phyloP scores from a whole-genome alignment of 768 basidiomycete species.

The Lentinula detonsa region DNA sequence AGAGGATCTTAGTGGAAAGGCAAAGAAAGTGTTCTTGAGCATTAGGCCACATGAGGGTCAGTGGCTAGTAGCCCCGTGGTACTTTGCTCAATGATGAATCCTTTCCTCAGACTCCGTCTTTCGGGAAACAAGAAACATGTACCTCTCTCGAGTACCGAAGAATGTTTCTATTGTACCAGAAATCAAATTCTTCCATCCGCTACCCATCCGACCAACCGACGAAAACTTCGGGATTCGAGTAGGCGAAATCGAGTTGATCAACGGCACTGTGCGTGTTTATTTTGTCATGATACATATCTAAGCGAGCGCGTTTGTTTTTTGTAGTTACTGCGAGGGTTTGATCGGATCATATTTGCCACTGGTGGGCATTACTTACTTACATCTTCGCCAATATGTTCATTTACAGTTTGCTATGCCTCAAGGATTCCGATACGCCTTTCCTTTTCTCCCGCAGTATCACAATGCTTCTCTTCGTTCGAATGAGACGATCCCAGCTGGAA shows the following conservation, averaged over 20 bases:
- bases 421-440: constrained; percentile 39
- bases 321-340: not conserved
- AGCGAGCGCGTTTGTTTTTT: not conserved
- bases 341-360: constrained; percentile 1
- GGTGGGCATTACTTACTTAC: constrained; percentile 7
- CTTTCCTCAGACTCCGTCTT: not conserved
- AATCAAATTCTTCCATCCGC: constrained; percentile 29
- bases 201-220: constrained; percentile 6
- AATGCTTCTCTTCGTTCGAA: constrained; percentile 18
- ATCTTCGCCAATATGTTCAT: constrained; percentile 27
- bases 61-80: not conserved
- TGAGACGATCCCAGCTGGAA: constrained; percentile 15
- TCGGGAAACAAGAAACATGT: not conserved
- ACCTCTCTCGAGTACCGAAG: constrained; percentile 7
- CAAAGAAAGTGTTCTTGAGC: constrained; percentile 26
- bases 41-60: constrained; percentile 14
- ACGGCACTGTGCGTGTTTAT: constrained; percentile 26
- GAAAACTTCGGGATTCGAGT: constrained; percentile 10
- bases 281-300: not conserved
- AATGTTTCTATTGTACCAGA: constrained; percentile 34
- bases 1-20: constrained; percentile 23
- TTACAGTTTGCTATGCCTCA: constrained; percentile 23
- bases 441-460: constrained; percentile 37
- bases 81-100: not conserved
- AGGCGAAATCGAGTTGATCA: constrained; percentile 26